Evolutionary conservation across 2,329 filamentous ascomycete genomes (phyloP), one percentile per base, ranked within the genome.

Genomic region (Curvularia eragrostidis): DNA sequence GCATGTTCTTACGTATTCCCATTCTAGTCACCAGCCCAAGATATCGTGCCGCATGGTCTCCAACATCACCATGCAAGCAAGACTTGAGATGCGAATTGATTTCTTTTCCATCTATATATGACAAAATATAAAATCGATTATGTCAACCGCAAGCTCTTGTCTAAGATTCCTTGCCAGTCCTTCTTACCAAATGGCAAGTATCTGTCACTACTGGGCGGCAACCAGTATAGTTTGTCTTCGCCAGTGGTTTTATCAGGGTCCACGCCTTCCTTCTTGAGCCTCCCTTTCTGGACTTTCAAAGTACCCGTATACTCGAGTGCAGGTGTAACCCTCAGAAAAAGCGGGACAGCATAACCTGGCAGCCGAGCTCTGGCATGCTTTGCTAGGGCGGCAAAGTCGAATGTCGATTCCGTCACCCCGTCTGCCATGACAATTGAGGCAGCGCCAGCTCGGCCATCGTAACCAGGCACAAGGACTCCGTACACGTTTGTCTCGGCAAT

Each of bases 271-370:
- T 65, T 65, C 61, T 79, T 76, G 38, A 81, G 62, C 24, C 71
- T 73, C 1, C 76, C 75, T 54, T 82, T 82, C 62, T 79, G 78
- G 13, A 81, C 64, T 70, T 82, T 81, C 68, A 81, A 63, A 7
- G 79, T 81, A 3, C 76, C 79, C 13, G 79, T 82, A 54, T 81
- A 80, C 52, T 80, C 79, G 21, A 81, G 65, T 47, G 69, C 68
- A 34, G 66, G 62, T 4, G 74, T 77, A 0, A 81, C 58, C 10
- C 80, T 65, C 15, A 82, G 19, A 54, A 82, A 82, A 0, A 81
- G 49, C 1, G 80, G 80, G 5, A 82, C 78, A 13, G 80, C 80
- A 62, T 81, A 82, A 1, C 77, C 67, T 10, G 80, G 80, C n/a
- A 82, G 67, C 10, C 64, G 66, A 1, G 64, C 64, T 26, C 74